Evolutionary conservation across 225 moss, liverwort and hornwort species (phyloP), one percentile per base, ranked within the genome.

Genomic region (Bryoerythrophyllum caledonicum): DNA sequence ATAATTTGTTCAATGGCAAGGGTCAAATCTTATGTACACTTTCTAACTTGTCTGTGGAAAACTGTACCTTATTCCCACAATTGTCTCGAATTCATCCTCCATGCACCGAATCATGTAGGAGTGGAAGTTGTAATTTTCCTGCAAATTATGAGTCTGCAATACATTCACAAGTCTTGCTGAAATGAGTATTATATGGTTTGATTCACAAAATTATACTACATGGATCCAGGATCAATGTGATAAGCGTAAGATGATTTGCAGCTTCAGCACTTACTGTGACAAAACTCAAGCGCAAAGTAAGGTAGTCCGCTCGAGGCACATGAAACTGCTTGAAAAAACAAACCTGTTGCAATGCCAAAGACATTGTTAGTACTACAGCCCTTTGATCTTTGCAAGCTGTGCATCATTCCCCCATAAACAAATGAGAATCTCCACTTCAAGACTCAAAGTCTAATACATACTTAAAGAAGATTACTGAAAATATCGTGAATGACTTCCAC

Each of bases 271-370:
- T 75, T 54, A 91, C 91, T 26, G 74, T 81, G 73, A 90, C 83
- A 16, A 95, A 95, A 55, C 89, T 91, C 60, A 83, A 63, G 41
- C 92, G 89, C 20, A 92, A 75, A 8, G 89, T 82, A n/a, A 92
- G 86, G 81, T 91, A 95, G 77, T 95, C 94, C 7, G 78, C 82
- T 52, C 86, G 74, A 32, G 85, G 83, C 6, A 95, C 88, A 41
- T 83, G 64, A 73, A 91, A 87, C 66, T 95, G 94, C 34, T 89
- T 87, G 79, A 95, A 91, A 77, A 91, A 91, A 63, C 91, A 92
- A 68, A 78, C 80, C 91, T 91, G 67, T 56, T 46, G 55, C 70
- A 73, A 63, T 5, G 57, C 35, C 14, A 4, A 7, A 32, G 54
- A 23, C 0, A 23, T 55, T 12, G 13, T 63, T n/a, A 69, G 60